Evolutionary conservation across 2,329 filamentous ascomycete genomes (phyloP).

Genomic region (Colletotrichum noveboracense): DNA sequence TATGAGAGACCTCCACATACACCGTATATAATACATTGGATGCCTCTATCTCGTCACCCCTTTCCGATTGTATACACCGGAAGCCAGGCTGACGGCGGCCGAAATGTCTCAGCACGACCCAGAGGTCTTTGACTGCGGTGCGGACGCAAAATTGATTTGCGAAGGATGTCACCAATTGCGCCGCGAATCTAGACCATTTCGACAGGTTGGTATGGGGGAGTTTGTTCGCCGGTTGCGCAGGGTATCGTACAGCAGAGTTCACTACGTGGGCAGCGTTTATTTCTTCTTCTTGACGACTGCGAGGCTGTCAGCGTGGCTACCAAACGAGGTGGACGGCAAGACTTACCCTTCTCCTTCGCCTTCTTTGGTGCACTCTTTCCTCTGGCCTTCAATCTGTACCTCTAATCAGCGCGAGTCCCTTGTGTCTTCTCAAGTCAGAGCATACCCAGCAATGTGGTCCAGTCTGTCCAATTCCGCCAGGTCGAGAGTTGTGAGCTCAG

Average conservation of each 20-base stretch:
- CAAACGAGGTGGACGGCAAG: neutral
- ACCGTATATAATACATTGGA: neutral
- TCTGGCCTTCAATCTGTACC: slow-evolving; percentile 70
- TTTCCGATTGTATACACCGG: neutral
- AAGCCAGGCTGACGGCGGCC: neutral
- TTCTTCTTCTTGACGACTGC: slow-evolving; percentile 48
- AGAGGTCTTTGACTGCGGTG: neutral
- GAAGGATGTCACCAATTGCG: neutral
- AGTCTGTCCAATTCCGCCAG: slow-evolving; percentile 81
- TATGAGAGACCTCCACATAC: neutral
- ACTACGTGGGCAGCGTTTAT: slow-evolving; percentile 13
- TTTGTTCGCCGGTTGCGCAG: slow-evolving; percentile 1
- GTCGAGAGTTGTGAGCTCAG: slow-evolving; percentile 72
- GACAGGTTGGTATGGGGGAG: neutral
- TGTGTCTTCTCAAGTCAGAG: slow-evolving; percentile 1
- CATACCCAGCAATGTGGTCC: slow-evolving; percentile 73
- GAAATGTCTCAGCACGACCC: neutral
- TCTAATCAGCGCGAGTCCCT: neutral
- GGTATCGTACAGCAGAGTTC: slow-evolving; percentile 14
- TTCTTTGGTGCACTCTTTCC: slow-evolving; percentile 91
- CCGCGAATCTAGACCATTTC: neutral
- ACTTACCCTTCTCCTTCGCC: slow-evolving; percentile 63
- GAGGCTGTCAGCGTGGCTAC: slow-evolving; percentile 31
- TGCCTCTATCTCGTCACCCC: neutral
- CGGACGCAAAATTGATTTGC: neutral